A percentile compares a stretch with the other conserved stretches of the same genome.
These are phyloP conservation scores for Hyaloscypha bicolor DNA, from an alignment of 495 filamentous ascomycete species.

Conservation along the genomic window DNA sequence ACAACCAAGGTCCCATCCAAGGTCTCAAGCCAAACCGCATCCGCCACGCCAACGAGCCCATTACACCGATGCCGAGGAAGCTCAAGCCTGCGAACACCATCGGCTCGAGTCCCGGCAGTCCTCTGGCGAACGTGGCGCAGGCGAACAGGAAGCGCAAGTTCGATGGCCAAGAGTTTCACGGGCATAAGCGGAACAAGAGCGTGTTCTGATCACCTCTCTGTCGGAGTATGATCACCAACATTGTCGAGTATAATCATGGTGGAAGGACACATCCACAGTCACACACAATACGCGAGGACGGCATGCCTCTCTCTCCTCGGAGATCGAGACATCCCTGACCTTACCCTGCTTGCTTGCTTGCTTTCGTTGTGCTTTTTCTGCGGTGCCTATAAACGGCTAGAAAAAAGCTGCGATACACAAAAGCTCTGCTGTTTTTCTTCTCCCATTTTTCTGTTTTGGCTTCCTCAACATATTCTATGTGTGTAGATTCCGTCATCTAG, in stretches of 20 bases:
- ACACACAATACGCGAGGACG: slow-evolving; percentile 33
- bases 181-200: slow-evolving; percentile 55
- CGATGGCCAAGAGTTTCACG: slow-evolving; percentile 35
- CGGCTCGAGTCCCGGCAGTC: slow-evolving; percentile 41
- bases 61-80: slow-evolving; percentile 52
- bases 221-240: not conserved
- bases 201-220: slow-evolving; percentile 42
- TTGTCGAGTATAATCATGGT: slow-evolving; percentile 2
- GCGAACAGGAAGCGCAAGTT: slow-evolving; percentile 53
- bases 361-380: slow-evolving; percentile 6
- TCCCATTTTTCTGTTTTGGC: slow-evolving; percentile 2
- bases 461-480: not conserved
- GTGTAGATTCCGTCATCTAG: not conserved
- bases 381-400: slow-evolving; percentile 11
- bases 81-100: slow-evolving; percentile 41
- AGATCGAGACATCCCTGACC: slow-evolving; percentile 35
- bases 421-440: slow-evolving; percentile 2
- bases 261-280: not conserved
- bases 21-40: slow-evolving; percentile 59
- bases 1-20: slow-evolving; percentile 48
- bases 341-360: slow-evolving; percentile 3
- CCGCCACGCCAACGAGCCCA: slow-evolving; percentile 54
- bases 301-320: slow-evolving; percentile 22
- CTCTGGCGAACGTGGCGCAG: slow-evolving; percentile 35
- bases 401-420: slow-evolving; percentile 19